Conservation (phyloP, 352 stramenopile species). For the Globisporangium nagaii region DNA sequence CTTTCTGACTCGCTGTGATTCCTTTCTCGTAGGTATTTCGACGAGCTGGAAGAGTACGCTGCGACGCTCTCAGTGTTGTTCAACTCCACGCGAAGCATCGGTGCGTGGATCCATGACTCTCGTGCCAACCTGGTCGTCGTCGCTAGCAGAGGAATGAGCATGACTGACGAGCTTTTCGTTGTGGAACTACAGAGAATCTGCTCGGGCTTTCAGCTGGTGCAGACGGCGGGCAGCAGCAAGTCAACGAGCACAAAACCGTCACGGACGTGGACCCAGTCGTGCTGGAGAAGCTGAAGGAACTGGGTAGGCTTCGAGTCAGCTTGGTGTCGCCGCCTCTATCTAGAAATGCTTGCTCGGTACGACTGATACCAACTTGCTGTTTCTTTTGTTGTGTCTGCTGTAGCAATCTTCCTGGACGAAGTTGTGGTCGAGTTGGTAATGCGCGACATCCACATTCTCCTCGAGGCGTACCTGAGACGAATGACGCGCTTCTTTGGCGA, state of each 20-base stretch:
- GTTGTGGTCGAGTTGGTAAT: slow-evolving; percentile 76
- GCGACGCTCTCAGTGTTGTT: slow-evolving; percentile 67
- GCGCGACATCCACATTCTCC: slow-evolving; percentile 61
- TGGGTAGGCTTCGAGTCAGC: too few species aligned
- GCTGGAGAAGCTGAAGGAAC: slow-evolving; percentile 40
- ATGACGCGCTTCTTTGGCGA: slow-evolving; percentile 56
- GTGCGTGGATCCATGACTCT: slow-evolving; percentile 11
- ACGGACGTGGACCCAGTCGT: slow-evolving; percentile 21
- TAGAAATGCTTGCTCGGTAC: not conserved
- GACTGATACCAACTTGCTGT: too few species aligned
- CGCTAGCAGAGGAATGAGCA: too few species aligned
- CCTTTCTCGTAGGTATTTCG: slow-evolving; percentile 25
- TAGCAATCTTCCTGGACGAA: slow-evolving; percentile 73
- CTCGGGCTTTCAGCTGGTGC: slow-evolving; percentile 45
- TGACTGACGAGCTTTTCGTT: not conserved
- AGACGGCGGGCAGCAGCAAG: slow-evolving; percentile 46
- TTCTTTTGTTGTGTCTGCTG: not conserved
- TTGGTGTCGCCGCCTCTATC: not conserved
- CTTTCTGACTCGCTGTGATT: not conserved
- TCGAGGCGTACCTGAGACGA: slow-evolving; percentile 58
- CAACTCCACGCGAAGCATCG: slow-evolving; percentile 64
- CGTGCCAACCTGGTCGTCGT: not conserved
- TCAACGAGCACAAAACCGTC: slow-evolving; percentile 32
- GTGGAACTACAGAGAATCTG: slow-evolving; percentile 34
- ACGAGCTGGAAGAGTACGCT: slow-evolving; percentile 69